Conservation (phyloP, 305 asterid genomes). For the Fraxinus floribunda region DNA sequence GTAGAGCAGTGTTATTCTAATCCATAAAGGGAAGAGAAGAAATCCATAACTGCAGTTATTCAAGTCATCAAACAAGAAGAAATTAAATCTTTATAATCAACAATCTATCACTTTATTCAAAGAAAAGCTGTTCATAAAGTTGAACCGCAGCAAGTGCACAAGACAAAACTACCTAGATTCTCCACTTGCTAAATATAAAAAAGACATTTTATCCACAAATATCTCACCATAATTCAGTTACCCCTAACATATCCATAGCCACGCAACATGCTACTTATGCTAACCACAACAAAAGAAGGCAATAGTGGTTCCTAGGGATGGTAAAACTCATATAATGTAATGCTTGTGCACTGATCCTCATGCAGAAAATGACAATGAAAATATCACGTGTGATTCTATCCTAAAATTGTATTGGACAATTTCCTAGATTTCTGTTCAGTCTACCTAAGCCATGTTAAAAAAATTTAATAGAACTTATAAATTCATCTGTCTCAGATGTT, state of each 20-base stretch:
- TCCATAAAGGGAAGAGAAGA: background rate
- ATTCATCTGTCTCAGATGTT: background rate
- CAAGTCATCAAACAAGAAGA: background rate
- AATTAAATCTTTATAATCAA: slow-evolving; percentile 11
- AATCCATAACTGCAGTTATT: slow-evolving; percentile 4
- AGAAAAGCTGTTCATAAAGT: background rate
- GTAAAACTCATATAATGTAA: background rate
- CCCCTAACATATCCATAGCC: slow-evolving; percentile 1
- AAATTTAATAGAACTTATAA: background rate
- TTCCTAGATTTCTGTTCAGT: background rate
- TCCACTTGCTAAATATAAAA: background rate
- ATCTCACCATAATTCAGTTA: slow-evolving; percentile 5
- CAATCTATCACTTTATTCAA: background rate
- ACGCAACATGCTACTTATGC: background rate
- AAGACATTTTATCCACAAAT: background rate
- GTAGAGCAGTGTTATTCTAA: background rate
- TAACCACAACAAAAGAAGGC: background rate
- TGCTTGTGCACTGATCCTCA: background rate
- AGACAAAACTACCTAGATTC: slow-evolving; percentile 8
- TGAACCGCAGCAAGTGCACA: background rate
- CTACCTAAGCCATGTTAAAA: slow-evolving; percentile 2
- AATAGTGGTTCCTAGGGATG: background rate
- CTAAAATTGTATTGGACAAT: background rate
- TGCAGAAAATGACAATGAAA: background rate
- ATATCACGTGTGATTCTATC: background rate